Percentiles rank a stretch among this genome's conserved stretches.
Evolutionary conservation across 2,329 filamentous ascomycete species (phyloP).

Genomic region (Pseudocercospora cruenta): DNA sequence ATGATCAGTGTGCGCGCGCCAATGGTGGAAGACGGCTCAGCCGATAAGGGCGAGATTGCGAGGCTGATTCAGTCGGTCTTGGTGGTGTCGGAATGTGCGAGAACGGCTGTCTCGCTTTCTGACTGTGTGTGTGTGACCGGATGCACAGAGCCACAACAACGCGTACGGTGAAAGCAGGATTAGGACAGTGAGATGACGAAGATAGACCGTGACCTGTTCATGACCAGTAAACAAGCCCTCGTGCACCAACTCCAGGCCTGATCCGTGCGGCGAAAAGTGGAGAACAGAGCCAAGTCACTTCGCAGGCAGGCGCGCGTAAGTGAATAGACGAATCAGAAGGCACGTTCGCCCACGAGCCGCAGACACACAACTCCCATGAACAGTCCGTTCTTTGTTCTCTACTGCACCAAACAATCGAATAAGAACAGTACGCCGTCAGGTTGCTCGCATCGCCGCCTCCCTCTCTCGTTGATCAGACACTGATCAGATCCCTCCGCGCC

Average conservation of each 20-base stretch:
- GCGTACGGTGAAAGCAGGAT: background rate
- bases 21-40: background rate
- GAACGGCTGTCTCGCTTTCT: background rate
- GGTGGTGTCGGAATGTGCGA: slow-evolving; percentile 4
- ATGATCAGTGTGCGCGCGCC: background rate
- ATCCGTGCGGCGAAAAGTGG: background rate
- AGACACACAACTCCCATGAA: background rate
- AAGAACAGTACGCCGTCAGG: background rate
- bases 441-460: background rate
- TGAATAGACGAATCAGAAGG: too few relatives aligned
- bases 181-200: background rate
- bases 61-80: background rate
- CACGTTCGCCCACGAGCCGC: too few relatives aligned
- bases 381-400: background rate
- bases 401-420: slow-evolving; percentile 4
- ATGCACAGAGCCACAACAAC: slow-evolving; percentile 1
- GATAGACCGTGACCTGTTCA: background rate
- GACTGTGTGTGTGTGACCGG: background rate
- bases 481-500: slow-evolving; percentile 4
- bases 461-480: background rate
- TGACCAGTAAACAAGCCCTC: too few relatives aligned
- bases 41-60: slow-evolving; percentile 3
- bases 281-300: too few relatives aligned
- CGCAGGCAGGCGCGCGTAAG: too few relatives aligned
- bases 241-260: background rate